These are phyloP conservation scores for Musa acuminata DNA, from an alignment of 176 grass and related monocot species.

Conservation along the genomic window DNA sequence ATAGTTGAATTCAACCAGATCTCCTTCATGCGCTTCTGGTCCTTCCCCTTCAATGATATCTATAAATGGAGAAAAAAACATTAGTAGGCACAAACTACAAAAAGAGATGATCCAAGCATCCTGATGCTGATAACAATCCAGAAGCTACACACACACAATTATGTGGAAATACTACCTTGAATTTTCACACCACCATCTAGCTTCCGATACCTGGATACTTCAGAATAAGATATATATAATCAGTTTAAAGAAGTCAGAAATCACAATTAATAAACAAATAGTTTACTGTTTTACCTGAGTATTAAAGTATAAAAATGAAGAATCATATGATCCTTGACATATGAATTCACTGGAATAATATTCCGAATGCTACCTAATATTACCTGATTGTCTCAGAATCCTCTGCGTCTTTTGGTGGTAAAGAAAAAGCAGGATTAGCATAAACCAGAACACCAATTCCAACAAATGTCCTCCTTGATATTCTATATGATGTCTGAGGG, in stretches of 20 bases:
- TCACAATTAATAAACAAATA: not conserved
- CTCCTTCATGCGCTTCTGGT: conserved; percentile 43
- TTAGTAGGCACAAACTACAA: not conserved
- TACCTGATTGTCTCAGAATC: conserved; percentile 61
- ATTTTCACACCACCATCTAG: conserved; percentile 67
- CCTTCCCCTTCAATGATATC: conserved; percentile 71
- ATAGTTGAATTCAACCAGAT: conserved; percentile 73
- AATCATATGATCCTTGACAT: not conserved
- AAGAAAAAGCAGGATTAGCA: conserved; percentile 25
- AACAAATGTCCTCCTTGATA: conserved; percentile 42
- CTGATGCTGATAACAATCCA: conserved; percentile 12
- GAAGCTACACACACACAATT: conserved; percentile 5
- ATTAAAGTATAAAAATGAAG: not conserved
- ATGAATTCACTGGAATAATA: not conserved
- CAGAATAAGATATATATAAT: conserved; percentile 17
- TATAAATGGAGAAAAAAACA: conserved; percentile 29
- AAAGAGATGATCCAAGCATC: conserved; percentile 7
- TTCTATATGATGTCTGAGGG: conserved; percentile 14
- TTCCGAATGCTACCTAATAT: not conserved
- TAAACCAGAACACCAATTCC: conserved; percentile 29
- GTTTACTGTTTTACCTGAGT: not conserved
- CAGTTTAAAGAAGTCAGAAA: not conserved
- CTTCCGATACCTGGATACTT: conserved; percentile 63
- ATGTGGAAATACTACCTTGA: conserved; percentile 39
- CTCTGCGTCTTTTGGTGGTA: conserved; percentile 37